Evolutionary conservation across 108 stramenopile genomes (phyloP).

Genomic region (Nitzschia inconspicua): DNA sequence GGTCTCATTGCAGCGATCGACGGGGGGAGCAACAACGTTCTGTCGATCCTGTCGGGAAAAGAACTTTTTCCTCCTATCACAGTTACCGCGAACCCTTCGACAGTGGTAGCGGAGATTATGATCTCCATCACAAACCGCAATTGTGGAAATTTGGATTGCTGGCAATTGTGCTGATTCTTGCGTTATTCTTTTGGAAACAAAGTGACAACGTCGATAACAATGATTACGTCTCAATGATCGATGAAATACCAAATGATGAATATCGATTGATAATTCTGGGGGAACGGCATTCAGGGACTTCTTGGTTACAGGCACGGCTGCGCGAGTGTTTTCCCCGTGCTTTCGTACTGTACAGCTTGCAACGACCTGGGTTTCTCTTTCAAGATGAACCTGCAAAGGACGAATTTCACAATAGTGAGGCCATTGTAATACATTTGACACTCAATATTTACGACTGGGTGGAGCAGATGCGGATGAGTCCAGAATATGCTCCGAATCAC

Average conservation of each 20-base stretch:
- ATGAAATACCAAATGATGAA: background rate
- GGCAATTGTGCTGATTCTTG: background rate
- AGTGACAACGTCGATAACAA: background rate
- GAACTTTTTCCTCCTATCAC: too few species aligned
- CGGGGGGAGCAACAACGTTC: too few species aligned
- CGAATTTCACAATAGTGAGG: background rate
- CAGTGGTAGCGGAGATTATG: too few species aligned
- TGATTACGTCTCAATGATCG: background rate
- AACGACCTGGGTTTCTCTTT: slow-evolving; percentile 45
- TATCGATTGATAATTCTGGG: slow-evolving; percentile 46
- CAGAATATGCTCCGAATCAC: slow-evolving; percentile 50
- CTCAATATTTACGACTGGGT: slow-evolving; percentile 54
- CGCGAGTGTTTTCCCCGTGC: slow-evolving; percentile 42
- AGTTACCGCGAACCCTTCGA: too few species aligned
- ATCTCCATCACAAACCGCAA: background rate
- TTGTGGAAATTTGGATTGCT: slow-evolving; percentile 2
- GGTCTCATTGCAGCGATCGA: too few species aligned
- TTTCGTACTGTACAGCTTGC: slow-evolving; percentile 24
- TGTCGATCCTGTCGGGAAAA: too few species aligned
- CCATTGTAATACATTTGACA: slow-evolving; percentile 39
- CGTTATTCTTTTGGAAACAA: too few species aligned
- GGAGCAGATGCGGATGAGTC: slow-evolving; percentile 48
- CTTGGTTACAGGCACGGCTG: slow-evolving; percentile 40
- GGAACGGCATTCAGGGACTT: slow-evolving; percentile 50
- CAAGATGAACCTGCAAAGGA: slow-evolving; percentile 19